A percentile compares a stretch with the other conserved stretches of the same genome.
Conservation (phyloP, 2,329 filamentous ascomycete genomes). For the Elsinoe arachidis region DNA sequence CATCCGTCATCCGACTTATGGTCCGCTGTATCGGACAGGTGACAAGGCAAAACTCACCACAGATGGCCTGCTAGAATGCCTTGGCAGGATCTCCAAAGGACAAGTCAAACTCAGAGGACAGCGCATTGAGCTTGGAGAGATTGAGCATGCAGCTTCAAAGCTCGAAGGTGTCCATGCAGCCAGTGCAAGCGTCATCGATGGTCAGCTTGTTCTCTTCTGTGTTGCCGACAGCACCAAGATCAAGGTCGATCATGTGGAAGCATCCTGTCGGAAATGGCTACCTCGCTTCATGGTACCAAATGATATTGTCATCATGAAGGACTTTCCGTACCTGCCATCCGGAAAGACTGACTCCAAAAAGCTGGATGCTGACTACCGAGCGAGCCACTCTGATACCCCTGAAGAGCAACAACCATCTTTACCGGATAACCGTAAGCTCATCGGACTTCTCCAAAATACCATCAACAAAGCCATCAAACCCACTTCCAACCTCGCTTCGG, state of each 20-base stretch:
- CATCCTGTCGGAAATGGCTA: constrained; percentile 63
- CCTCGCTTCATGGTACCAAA: constrained; percentile 76
- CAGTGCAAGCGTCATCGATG: constrained; percentile 57
- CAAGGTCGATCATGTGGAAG: constrained; percentile 40
- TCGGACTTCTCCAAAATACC: constrained; percentile 16
- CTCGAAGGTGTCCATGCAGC: constrained; percentile 53
- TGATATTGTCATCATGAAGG: constrained; percentile 55
- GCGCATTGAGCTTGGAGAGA: constrained; percentile 64
- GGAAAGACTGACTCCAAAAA: constrained; percentile 61
- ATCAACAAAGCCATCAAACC: constrained; percentile 15
- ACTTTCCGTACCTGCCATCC: constrained; percentile 68
- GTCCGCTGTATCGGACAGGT: constrained; percentile 71
- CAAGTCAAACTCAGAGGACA: constrained; percentile 85
- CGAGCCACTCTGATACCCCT: constrained; percentile 38
- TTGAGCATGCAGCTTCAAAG: constrained; percentile 55
- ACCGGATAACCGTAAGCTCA: constrained; percentile 29
- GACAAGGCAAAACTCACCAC: constrained; percentile 65
- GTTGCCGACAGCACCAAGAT: constrained; percentile 41
- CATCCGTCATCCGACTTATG: constrained; percentile 54
- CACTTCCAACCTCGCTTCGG: constrained; percentile 40
- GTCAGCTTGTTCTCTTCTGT: constrained; percentile 67
- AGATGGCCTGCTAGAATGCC: constrained; percentile 68
- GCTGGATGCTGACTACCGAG: constrained; percentile 40
- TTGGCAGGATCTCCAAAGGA: constrained; percentile 68
- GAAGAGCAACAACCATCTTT: neutral